Percentiles rank a stretch among this genome's conserved stretches.
These are phyloP conservation scores for Cocos nucifera DNA, from an alignment of 176 grass and related monocot genomes.

Conservation along the genomic window DNA sequence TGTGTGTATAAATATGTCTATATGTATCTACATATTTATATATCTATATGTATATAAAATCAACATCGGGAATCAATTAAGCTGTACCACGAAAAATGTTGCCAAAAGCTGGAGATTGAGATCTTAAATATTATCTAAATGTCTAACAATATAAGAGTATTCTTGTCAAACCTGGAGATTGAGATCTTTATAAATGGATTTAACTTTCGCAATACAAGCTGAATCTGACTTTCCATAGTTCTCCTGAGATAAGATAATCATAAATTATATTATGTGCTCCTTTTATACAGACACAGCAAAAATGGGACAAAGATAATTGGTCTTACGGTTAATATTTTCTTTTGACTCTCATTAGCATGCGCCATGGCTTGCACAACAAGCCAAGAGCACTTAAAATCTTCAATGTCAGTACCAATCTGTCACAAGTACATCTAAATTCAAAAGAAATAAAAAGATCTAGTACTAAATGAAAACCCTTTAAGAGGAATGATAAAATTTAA, in stretches of 20 bases:
- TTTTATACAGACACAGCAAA: constrained; percentile 10
- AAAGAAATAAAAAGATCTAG: no score
- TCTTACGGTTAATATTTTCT: constrained; percentile 57
- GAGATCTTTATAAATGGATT: constrained; percentile 49
- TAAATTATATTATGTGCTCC: background rate
- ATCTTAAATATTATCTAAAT: background rate
- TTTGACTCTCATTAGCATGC: constrained; percentile 46
- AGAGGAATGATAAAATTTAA: no score
- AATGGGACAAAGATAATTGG: constrained; percentile 1
- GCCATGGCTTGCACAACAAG: constrained; percentile 64
- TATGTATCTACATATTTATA: no score
- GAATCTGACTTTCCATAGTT: constrained; percentile 51
- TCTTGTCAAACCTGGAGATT: constrained; percentile 40
- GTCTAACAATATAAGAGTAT: background rate
- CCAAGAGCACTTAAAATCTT: constrained; percentile 78
- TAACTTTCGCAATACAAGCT: constrained; percentile 44
- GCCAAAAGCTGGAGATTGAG: no score
- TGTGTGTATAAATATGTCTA: no score
- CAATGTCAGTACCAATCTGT: constrained; percentile 70
- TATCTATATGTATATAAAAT: no score
- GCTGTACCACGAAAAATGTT: no score
- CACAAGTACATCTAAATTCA: background rate
- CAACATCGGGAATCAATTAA: no score
- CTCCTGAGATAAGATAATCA: constrained; percentile 31
- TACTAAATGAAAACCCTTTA: no score